These are phyloP conservation scores for Endotrypanum monterogeii DNA, from an alignment of 208 protist genomes.

Conservation along the genomic window DNA sequence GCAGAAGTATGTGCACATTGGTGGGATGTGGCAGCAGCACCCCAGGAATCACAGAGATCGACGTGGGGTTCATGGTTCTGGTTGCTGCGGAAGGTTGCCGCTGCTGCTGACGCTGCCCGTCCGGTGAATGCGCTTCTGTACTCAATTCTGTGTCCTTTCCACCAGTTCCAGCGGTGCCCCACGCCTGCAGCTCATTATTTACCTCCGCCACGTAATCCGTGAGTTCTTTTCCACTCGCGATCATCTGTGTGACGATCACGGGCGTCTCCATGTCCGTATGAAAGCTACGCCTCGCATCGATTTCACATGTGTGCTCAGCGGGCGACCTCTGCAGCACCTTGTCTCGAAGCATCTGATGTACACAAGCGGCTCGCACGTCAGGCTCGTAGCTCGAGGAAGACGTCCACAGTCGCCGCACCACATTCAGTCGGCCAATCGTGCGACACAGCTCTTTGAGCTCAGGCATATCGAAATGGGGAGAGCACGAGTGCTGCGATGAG, in stretches of 20 bases:
- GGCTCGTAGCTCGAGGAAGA: conserved; percentile 26
- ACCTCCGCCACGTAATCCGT: conserved; percentile 22
- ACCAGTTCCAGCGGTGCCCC: neutral
- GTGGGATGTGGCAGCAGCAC: conserved; percentile 27
- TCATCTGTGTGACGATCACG: conserved; percentile 41
- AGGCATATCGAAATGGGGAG: neutral
- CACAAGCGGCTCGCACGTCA: conserved; percentile 14
- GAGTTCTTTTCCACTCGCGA: conserved; percentile 33
- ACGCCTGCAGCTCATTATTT: conserved; percentile 12
- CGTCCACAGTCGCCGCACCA: conserved; percentile 22
- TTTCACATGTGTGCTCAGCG: neutral
- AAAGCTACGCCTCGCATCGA: neutral
- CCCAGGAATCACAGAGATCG: conserved; percentile 20
- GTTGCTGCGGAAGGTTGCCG: neutral
- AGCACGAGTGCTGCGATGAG: neutral
- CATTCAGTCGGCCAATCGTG: conserved; percentile 12
- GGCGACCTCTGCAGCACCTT: conserved; percentile 26
- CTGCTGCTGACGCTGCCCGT: neutral
- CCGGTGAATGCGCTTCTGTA: neutral
- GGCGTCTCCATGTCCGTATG: neutral
- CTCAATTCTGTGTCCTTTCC: neutral
- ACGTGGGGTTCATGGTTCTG: neutral
- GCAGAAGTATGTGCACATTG: conserved; percentile 19
- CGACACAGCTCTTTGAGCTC: conserved; percentile 16
- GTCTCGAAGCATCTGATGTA: conserved; percentile 26